Evolutionary conservation across 2,329 filamentous ascomycete species (phyloP), one percentile per base, ranked within the genome.

Genomic region (Achaetomium macrosporum): DNA sequence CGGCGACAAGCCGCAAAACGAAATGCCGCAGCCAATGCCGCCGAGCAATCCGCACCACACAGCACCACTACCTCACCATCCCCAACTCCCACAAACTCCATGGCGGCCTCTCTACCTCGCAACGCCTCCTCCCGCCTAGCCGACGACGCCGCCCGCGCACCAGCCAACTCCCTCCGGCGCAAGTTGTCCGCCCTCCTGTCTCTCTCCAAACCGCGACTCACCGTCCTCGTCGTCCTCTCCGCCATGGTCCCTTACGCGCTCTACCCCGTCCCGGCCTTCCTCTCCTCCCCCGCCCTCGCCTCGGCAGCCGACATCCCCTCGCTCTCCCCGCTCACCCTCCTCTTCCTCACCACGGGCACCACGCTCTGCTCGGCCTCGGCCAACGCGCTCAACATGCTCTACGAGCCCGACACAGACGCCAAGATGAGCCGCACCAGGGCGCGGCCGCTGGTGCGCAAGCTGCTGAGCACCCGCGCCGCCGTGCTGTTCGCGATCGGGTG

Each of bases 331-430:
- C 76, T 97, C 50, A 99, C 93, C 9, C 84, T 97, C 16, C 77
- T 95, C 47, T 97, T 96, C 74, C 83, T 99, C 47, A 96, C 92
- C 0, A 83, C 83, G 4, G 92, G 93, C 55, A 97, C 93, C 0
- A 84, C 91, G 5, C 78, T 96, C 17, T 93, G 89, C 68, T 88
- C 83, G n/a, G 90, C 91, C 41, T 89, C 87, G 54, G 93, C 93
- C 41, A 99, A 99, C 68, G 83, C 93, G 1, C 77, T 97, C 60
- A 99, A 99, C 71, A 99, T 99, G 93, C 83, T 96, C 54, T 90
- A 96, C 71, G 93, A 99, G 71, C 88, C 85, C 10, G 78, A 84
- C 55, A 91, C 91, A 65, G 93, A 99, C 69, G 89, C 90, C 42
- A 83, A 87, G 64, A 99, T 99, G 93, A 84, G 81, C 35, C 83